Evolutionary conservation across 148 eudicot genomes (phyloP).

Genomic region (Nepenthes gracilis): DNA sequence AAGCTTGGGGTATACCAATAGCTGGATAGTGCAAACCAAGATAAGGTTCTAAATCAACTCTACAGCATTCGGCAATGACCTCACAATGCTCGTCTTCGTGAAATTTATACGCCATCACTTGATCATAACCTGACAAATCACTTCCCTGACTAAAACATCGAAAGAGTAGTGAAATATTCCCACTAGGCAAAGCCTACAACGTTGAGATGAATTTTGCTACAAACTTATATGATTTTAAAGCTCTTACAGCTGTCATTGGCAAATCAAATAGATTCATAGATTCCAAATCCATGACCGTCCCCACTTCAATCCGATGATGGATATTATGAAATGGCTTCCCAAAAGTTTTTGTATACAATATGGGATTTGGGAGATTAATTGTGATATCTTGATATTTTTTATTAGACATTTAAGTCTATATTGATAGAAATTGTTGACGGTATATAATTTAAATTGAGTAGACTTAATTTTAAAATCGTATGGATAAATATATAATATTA

Average conservation of each 20-base stretch:
- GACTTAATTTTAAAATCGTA: too few species aligned
- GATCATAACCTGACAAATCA: slow-evolving; percentile 68
- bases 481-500: too few species aligned
- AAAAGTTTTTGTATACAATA: slow-evolving; percentile 47
- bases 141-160: slow-evolving; percentile 61
- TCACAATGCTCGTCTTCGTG: slow-evolving; percentile 94
- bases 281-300: slow-evolving; percentile 74
- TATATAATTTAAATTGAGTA: too few species aligned
- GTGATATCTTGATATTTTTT: too few species aligned
- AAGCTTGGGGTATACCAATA: slow-evolving; percentile 88
- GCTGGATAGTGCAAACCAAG: slow-evolving; percentile 88
- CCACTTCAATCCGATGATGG: slow-evolving; percentile 68
- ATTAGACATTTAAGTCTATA: too few species aligned
- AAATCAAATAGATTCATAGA: slow-evolving; percentile 52
- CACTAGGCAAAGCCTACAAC: slow-evolving; percentile 57
- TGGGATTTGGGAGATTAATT: slow-evolving; percentile 69
- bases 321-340: slow-evolving; percentile 77
- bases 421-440: too few species aligned
- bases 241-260: slow-evolving; percentile 61
- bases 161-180: slow-evolving; percentile 50
- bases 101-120: slow-evolving; percentile 86
- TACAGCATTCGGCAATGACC: slow-evolving; percentile 56
- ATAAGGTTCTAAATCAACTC: slow-evolving; percentile 58
- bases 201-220: slow-evolving; percentile 69
- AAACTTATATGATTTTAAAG: slow-evolving; percentile 70